These are phyloP conservation scores for Aspergillus sparsus DNA, from an alignment of 495 filamentous ascomycete genomes.

Conservation along the genomic window DNA sequence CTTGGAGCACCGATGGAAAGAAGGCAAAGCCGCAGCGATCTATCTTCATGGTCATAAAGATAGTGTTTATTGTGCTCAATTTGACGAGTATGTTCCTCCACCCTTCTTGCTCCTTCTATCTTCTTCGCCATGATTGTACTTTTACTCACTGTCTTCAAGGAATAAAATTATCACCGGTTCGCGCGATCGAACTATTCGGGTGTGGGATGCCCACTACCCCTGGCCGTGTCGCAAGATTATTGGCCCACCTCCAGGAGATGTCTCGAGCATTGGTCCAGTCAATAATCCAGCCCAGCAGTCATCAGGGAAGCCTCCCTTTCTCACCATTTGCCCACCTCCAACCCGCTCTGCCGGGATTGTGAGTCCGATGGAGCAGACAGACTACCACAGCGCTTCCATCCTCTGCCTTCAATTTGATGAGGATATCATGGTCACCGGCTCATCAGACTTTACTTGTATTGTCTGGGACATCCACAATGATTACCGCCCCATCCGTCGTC, in stretches of 20 bases:
- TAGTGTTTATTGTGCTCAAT: constrained; percentile 96
- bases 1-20: constrained; percentile 76
- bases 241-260: constrained; percentile 47
- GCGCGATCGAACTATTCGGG: constrained; percentile 87
- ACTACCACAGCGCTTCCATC: constrained; percentile 83
- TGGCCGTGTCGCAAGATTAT: constrained; percentile 81
- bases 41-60: constrained; percentile 91
- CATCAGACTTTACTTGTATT: constrained; percentile 88
- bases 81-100: constrained; percentile 74
- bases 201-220: constrained; percentile 87
- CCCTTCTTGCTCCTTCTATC: constrained; percentile 7
- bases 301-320: constrained; percentile 44
- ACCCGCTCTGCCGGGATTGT: constrained; percentile 34
- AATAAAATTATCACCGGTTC: constrained; percentile 96
- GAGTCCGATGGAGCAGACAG: constrained; percentile 31
- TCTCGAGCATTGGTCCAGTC: constrained; percentile 33
- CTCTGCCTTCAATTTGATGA: constrained; percentile 94
- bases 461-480: constrained; percentile 79
- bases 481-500: constrained; percentile 75
- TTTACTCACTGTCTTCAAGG: constrained; percentile 41
- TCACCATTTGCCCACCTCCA: constrained; percentile 47
- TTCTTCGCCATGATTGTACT: not conserved
- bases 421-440: constrained; percentile 88
- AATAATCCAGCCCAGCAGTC: constrained; percentile 43
- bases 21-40: constrained; percentile 73